Evolutionary conservation across 169 alveolate species (phyloP), one percentile per base, ranked within the genome.

Genomic region (Plasmodium cynomolgi): DNA sequence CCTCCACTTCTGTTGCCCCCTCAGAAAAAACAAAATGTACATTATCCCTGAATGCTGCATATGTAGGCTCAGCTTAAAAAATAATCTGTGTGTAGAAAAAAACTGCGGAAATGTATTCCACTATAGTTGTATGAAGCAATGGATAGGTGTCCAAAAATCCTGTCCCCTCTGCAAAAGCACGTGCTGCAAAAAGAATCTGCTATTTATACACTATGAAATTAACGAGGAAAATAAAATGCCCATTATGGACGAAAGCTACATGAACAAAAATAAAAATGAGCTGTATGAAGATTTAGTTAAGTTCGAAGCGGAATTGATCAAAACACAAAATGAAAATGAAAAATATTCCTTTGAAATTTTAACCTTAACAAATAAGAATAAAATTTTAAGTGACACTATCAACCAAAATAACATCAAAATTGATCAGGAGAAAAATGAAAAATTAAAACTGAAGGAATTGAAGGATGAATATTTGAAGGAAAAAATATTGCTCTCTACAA

Each of bases 401-500:
- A 44, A 37, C 26, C 79, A 86, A 79, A 77, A 79, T 86, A 86
- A 86, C 44, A 58, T 56, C 33, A 75, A 86, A 86, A 79, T 86
- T n/a, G 71, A 86, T 50, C 83, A 86, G 68, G 86, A 77, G 13
- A n/a, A 86, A 50, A 20, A 8, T 56, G 93, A 86, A 86, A 75
- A 77, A 86, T 20, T 34, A 86, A 86, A 86, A 86, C 41, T 86
- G 81, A 86, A 86, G 81, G 83, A 86, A 77, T 77, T 79, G 81
- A 86, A 86, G 71, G 93, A 86, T 86, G 93, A 54, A 56, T 86
- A 86, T 86, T 26, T 86, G n/a, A 86, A 86, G 44, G 93, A 86
- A 3, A 86, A 86, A 86, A 56, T 86, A 50, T 26, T 77, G 11
- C 86, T 86, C n/a, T n/a, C 88, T 34, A 54, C 93, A 11, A 86